phyloP scores from a whole-genome alignment of 805 yeast genomes.

The Ogataea pilisensis region DNA sequence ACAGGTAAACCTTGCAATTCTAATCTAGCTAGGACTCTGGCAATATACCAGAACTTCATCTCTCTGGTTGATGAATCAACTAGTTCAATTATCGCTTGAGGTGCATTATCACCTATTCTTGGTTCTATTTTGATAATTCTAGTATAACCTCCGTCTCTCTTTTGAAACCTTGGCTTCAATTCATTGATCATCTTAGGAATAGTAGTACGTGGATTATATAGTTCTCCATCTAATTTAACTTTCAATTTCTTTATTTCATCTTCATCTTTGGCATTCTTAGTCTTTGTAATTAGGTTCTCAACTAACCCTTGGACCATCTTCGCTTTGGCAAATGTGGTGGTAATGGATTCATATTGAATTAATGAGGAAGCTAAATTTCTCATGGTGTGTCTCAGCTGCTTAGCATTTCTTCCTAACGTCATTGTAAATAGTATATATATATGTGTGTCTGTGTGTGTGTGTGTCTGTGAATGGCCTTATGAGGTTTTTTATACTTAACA shows the following conservation, averaged over 20 bases:
- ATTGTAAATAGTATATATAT: conserved; percentile 9
- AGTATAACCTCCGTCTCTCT: conserved; percentile 78
- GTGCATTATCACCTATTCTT: conserved; percentile 84
- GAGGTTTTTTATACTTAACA: no score
- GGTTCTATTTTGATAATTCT: conserved; percentile 81
- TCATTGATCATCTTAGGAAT: conserved; percentile 66
- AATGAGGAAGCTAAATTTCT: conserved; percentile 64
- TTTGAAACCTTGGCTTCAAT: conserved; percentile 57
- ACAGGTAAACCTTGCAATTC: conserved; percentile 56
- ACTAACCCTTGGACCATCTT: conserved; percentile 61
- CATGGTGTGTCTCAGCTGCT: conserved; percentile 53
- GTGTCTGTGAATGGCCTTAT: not conserved
- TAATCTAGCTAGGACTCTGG: conserved; percentile 80
- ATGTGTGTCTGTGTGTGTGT: not conserved
- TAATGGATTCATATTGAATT: conserved; percentile 64
- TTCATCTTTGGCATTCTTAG: conserved; percentile 33
- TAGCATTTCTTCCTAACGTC: conserved; percentile 40
- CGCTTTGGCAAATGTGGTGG: conserved; percentile 74
- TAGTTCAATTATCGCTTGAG: conserved; percentile 81
- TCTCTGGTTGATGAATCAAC: conserved; percentile 61
- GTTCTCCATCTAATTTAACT: conserved; percentile 31
- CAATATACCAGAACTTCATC: conserved; percentile 69
- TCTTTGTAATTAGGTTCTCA: conserved; percentile 59
- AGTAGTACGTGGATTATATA: conserved; percentile 45
- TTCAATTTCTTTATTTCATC: conserved; percentile 27